Percentiles rank a stretch among this genome's conserved stretches.
Conservation (phyloP, 2,329 filamentous ascomycete species). For the Escovopsis sp. region DNA sequence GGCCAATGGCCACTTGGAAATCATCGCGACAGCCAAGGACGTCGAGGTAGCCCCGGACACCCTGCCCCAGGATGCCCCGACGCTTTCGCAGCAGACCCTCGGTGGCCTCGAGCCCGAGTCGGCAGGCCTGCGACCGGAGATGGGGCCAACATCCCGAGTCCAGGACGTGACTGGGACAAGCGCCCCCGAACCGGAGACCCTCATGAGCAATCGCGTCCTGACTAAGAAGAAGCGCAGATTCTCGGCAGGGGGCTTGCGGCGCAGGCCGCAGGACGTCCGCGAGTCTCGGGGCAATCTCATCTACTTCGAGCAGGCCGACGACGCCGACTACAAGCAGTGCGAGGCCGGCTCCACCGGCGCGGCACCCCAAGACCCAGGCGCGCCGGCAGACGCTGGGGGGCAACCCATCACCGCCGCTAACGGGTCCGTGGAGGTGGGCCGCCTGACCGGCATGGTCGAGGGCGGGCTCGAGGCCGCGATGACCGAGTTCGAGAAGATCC, state of each 20-base stretch:
- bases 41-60: too few relatives aligned
- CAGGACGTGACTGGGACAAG: constrained; percentile 49
- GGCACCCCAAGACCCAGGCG: background rate
- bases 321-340: constrained; percentile 57
- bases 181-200: constrained; percentile 45
- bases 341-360: constrained; percentile 5
- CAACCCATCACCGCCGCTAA: background rate
- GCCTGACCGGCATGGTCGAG: constrained; percentile 13
- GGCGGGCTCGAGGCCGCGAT: too few relatives aligned
- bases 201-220: constrained; percentile 26
- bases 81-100: background rate
- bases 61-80: constrained; percentile 3
- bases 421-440: constrained; percentile 15
- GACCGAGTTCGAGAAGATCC: constrained; percentile 26
- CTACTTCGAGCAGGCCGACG: constrained; percentile 81
- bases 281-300: constrained; percentile 64
- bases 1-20: constrained; percentile 3
- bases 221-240: constrained; percentile 54
- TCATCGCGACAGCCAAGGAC: too few relatives aligned
- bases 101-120: constrained; percentile 19
- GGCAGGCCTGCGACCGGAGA: constrained; percentile 14
- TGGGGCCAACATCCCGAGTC: constrained; percentile 24
- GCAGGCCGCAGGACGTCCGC: constrained; percentile 57
- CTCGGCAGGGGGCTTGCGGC: constrained; percentile 70
- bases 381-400: background rate